phyloP scores from a whole-genome alignment of 2,329 filamentous ascomycete genomes.

The Macrophomina pseudophaseolina region DNA sequence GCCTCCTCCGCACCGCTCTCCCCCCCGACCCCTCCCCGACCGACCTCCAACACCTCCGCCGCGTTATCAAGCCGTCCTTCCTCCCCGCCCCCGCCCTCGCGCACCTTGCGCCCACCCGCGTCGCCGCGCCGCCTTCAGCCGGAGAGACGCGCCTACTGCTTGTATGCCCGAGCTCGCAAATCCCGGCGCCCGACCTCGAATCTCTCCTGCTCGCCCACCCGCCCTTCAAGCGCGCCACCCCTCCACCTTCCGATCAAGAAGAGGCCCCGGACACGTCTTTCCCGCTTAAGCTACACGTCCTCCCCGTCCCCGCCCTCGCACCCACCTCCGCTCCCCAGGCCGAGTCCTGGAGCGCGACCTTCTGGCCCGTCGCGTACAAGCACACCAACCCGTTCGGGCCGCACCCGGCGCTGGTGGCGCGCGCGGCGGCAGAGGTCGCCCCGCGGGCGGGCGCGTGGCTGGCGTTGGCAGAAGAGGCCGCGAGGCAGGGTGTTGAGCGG shows the following conservation, averaged over 20 bases:
- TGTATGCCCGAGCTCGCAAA: conserved; percentile 55
- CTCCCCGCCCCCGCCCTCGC: conserved; percentile 61
- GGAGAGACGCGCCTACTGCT: conserved; percentile 54
- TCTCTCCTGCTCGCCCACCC: conserved; percentile 40
- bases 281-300: conserved; percentile 62
- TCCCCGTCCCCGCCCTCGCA: conserved; percentile 73
- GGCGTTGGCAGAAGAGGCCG: conserved; percentile 69
- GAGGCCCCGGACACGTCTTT: conserved; percentile 31
- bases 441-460: conserved; percentile 70
- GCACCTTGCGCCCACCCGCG: conserved; percentile 28
- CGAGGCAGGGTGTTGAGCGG: conserved; percentile 51
- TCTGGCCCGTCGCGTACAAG: conserved; percentile 85
- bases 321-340: conserved; percentile 79
- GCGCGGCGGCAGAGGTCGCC: conserved; percentile 71
- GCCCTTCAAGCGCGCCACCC: conserved; percentile 45
- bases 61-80: conserved; percentile 74
- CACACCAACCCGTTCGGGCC: conserved; percentile 87
- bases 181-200: conserved; percentile 61
- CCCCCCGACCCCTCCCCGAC: conserved; percentile 50
- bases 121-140: conserved; percentile 41
- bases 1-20: conserved; percentile 52
- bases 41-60: conserved; percentile 65
- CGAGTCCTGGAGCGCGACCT: conserved; percentile 72
- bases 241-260: neutral
- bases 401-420: conserved; percentile 74